A percentile compares a stretch with the other conserved stretches of the same genome.
Conservation (phyloP, 148 eudicot species). For the Suaeda aralocaspica region DNA sequence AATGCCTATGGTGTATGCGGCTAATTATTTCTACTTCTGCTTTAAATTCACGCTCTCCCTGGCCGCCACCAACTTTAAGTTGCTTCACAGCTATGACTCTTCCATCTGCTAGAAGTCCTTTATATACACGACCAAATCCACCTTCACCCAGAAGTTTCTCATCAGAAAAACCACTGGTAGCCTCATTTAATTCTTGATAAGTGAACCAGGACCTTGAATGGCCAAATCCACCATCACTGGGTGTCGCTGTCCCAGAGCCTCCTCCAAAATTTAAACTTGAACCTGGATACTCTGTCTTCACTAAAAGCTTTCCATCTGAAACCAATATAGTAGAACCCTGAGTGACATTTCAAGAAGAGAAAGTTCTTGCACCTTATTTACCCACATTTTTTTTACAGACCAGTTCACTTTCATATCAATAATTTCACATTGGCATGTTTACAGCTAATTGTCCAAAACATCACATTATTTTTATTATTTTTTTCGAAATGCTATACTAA, state of each 20-base stretch:
- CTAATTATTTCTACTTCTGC: slow-evolving; percentile 76
- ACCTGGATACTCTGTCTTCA: slow-evolving; percentile 33
- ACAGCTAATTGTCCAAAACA: neutral
- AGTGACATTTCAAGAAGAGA: neutral
- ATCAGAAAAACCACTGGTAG: slow-evolving; percentile 53
- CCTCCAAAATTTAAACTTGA: slow-evolving; percentile 36
- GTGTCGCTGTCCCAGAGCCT: slow-evolving; percentile 33
- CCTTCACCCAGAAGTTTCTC: slow-evolving; percentile 69
- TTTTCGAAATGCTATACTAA: neutral
- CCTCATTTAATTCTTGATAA: slow-evolving; percentile 49
- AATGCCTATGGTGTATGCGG: slow-evolving; percentile 64
- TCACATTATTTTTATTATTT: neutral
- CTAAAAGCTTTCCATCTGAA: slow-evolving; percentile 39
- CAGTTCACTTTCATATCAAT: neutral
- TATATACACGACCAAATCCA: slow-evolving; percentile 68
- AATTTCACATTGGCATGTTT: neutral
- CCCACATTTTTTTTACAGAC: neutral
- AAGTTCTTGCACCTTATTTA: neutral
- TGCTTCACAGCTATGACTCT: slow-evolving; percentile 61
- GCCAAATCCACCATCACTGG: slow-evolving; percentile 41
- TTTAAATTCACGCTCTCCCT: slow-evolving; percentile 65
- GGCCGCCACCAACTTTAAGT: slow-evolving; percentile 57
- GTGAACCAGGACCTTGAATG: slow-evolving; percentile 58
- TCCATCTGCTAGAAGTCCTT: slow-evolving; percentile 57
- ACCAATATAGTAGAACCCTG: slow-evolving; percentile 9